Evolutionary conservation across 768 basidiomycete species (phyloP), one percentile per base, ranked within the genome.

Genomic region (Trichaptum fuscoviolaceum): DNA sequence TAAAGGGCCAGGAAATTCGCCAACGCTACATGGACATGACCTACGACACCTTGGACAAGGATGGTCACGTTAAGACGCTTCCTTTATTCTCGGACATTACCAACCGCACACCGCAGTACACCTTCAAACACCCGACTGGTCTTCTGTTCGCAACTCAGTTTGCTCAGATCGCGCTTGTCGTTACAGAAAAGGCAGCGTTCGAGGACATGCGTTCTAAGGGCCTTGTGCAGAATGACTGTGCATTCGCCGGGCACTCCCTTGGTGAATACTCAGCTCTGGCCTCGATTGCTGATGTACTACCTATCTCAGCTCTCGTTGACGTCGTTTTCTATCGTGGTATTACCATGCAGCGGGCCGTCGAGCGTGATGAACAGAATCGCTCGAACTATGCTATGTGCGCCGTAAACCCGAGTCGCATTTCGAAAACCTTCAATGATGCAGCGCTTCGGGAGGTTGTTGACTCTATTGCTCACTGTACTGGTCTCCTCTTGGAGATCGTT

Each of bases 11-110:
- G 75, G 96, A 90, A 2, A 99, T 99, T 69, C 92, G 97, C 30
- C 92, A 96, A 72, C 89, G 97, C n/a, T 99, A 99, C 80, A 99
- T 99, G 94, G 95, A 96, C 71, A 97, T 99, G 92, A 91, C 92
- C 5, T 99, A 98, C 81, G 96, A 98, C 74, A 89, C 95, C 0
- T 91, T 93, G 84, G 96, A 97, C 79, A 94, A 93, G 80, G 95
- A 96, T 72, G 96, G 96, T 66, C 89, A 91, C 73, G 87, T 98
- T 77, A 96, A 95, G 84, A 98, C 95, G 0, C 89, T 97, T 15
- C 96, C 96, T 60, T 87, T 99, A 64, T 99, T 99, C 76, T 85
- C 91, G 61, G 96, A 99, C 76, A 99, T 99, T 77, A 89, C 96
- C 74, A 85, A 89, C 63, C 94, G 96, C 70, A 96, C 95, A 0